Evolutionary conservation across 257 asterid species (phyloP).

Genomic region (Agastache rugosa): DNA sequence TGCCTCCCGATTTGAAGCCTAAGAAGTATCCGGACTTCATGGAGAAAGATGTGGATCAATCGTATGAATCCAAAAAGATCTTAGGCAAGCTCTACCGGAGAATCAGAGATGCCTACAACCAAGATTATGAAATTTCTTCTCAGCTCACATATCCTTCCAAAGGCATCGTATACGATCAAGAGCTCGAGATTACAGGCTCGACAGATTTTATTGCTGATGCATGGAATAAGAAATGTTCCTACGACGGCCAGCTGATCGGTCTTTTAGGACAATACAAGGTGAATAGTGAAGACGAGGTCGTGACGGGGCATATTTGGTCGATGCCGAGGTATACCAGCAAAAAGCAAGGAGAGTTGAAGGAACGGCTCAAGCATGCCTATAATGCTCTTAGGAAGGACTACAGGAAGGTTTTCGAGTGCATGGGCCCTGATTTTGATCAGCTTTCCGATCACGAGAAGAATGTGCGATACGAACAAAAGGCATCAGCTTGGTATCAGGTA

Average conservation of each 20-base stretch:
- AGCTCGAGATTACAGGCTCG: constrained; percentile 66
- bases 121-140: constrained; percentile 45
- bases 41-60: constrained; percentile 78
- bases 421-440: constrained; percentile 55
- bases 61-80: constrained; percentile 66
- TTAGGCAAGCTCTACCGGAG: constrained; percentile 81
- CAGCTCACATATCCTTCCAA: constrained; percentile 36
- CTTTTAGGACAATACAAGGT: constrained; percentile 88
- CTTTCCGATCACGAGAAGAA: constrained; percentile 68
- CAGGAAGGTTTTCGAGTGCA: constrained; percentile 68
- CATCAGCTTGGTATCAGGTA: constrained; percentile 93
- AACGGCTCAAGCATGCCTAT: constrained; percentile 84
- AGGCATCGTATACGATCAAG: constrained; percentile 57
- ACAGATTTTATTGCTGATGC: constrained; percentile 58
- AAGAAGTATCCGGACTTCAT: constrained; percentile 85
- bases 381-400: constrained; percentile 68
- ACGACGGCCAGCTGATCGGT: constrained; percentile 72
- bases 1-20: constrained; percentile 73
- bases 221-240: constrained; percentile 69
- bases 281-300: constrained; percentile 80
- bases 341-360: constrained; percentile 80
- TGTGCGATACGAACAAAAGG: constrained; percentile 67
- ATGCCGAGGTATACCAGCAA: constrained; percentile 74
- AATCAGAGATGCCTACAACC: constrained; percentile 51
- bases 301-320: constrained; percentile 92